Evolutionary conservation across 2,329 filamentous ascomycete genomes (phyloP), one percentile per base, ranked within the genome.

Genomic region (Pseudocercospora crystallina): DNA sequence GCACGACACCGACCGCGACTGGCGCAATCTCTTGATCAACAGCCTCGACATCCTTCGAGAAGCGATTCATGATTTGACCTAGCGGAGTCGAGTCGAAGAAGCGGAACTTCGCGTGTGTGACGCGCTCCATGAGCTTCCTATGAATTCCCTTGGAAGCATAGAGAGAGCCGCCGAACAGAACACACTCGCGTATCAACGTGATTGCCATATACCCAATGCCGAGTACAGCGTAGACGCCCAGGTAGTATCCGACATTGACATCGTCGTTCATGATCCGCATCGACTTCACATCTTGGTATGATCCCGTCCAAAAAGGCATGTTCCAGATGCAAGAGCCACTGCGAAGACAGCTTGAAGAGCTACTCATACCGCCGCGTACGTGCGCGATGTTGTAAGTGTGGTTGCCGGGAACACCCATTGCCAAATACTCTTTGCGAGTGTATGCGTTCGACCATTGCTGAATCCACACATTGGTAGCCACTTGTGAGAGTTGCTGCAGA

Each of bases 11-110:
- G 60, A 97, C 91, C 15, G 94, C 92, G 35, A 95, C 85, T 2
- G 91, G 90, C 0, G 94, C 91, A 51, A 99, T 89, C 69, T 99
- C 94, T 68, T 99, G 94, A 61, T 99, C 94, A 14, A 99, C 80
- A 9, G 90, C 85, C 69, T 99, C 91, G 11, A 99, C 82, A 69
- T 99, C 94, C 71, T 97, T 97, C 69, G 92, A 97, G 74, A 99
- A 99, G 14, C 94, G 84, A 71, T 99, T 99, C 86, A 97, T 97
- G 64, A 99, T 80, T 71, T 96, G 92, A 10, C 94, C 94, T 0
- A 97, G 81, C 2, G 94, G 94, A 0, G 94, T 99, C 1, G 92
- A 87, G 65, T 99, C 94, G 65, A 99, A 99, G 75, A 99, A 99
- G 67, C 89, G 90, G 78, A 99, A 97, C 68, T 90, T 92, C 29